These are phyloP conservation scores for Niebla homalea DNA, from an alignment of 495 filamentous ascomycete genomes.

Conservation along the genomic window DNA sequence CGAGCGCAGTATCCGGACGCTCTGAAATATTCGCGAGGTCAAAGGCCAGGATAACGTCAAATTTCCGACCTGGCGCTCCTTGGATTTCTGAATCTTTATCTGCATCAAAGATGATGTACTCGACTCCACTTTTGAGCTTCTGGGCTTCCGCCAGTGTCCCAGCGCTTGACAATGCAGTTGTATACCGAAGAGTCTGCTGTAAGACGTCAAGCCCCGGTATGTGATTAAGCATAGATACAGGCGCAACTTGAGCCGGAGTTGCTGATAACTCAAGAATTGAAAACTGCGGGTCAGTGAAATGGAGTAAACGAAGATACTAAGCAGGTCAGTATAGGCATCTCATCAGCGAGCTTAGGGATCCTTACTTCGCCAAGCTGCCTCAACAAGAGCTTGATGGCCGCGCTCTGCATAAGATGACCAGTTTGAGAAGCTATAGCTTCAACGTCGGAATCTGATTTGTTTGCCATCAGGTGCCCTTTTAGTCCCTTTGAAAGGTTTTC, in stretches of 20 bases:
- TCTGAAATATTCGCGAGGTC: background rate
- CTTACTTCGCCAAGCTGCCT: conserved; percentile 2
- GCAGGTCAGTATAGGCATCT: background rate
- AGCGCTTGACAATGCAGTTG: background rate
- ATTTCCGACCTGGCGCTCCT: conserved; percentile 3
- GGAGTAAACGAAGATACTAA: conserved; percentile 5
- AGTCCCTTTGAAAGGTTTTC: conserved; percentile 1
- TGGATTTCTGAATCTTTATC: too few relatives aligned
- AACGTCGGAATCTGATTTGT: background rate
- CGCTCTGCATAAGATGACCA: conserved; percentile 1
- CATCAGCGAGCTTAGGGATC: background rate
- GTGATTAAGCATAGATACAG: background rate
- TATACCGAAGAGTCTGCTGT: background rate
- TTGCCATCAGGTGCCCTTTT: background rate
- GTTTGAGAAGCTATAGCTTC: background rate
- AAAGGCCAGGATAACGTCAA: conserved; percentile 4
- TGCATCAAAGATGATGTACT: too few relatives aligned
- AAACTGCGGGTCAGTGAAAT: conserved; percentile 2
- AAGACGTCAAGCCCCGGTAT: too few relatives aligned
- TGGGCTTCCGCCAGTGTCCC: background rate
- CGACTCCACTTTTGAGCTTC: background rate
- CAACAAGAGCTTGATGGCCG: conserved; percentile 1
- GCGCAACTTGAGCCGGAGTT: background rate
- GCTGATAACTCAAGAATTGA: conserved; percentile 1
- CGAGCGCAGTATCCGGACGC: background rate